Percentiles rank a stretch among this genome's conserved stretches.
Evolutionary conservation across 305 asterid species (phyloP).

Genomic region (Fraxinus ornus): DNA sequence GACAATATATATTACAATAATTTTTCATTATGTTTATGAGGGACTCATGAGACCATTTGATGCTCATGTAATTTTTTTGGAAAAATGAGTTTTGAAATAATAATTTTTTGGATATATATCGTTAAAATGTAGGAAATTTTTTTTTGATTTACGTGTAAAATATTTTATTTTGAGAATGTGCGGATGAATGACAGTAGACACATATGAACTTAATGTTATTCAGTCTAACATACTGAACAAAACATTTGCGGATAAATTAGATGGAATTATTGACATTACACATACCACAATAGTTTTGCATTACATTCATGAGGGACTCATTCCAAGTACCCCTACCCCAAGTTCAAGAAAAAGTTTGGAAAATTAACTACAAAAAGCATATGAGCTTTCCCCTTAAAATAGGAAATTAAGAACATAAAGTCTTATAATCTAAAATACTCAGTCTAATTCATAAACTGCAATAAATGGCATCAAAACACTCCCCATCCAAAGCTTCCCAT

Average conservation of each 20-base stretch:
- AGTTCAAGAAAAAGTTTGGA: background rate
- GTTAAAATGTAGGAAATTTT: too few relatives aligned
- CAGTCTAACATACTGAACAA: background rate
- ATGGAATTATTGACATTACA: background rate
- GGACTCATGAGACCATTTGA: background rate
- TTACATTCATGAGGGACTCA: background rate
- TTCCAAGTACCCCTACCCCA: background rate
- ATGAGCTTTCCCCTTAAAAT: background rate
- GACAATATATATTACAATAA: background rate
- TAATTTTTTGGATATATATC: too few relatives aligned
- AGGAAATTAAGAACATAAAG: background rate
- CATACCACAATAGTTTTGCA: background rate
- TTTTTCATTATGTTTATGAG: background rate
- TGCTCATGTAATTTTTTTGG: too few relatives aligned
- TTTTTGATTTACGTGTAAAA: too few relatives aligned
- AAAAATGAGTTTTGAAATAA: too few relatives aligned
- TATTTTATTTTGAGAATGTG: too few relatives aligned
- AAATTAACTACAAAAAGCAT: background rate
- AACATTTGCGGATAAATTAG: background rate
- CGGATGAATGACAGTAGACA: too few relatives aligned
- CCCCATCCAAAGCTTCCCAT: constrained; percentile 90
- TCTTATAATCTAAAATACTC: constrained; percentile 7
- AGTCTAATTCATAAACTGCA: constrained; percentile 66
- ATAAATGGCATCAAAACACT: constrained; percentile 78
- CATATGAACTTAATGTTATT: too few relatives aligned